Conservation (phyloP, 371 early-diverging fungal genomes). For the Mucor irregularis region DNA sequence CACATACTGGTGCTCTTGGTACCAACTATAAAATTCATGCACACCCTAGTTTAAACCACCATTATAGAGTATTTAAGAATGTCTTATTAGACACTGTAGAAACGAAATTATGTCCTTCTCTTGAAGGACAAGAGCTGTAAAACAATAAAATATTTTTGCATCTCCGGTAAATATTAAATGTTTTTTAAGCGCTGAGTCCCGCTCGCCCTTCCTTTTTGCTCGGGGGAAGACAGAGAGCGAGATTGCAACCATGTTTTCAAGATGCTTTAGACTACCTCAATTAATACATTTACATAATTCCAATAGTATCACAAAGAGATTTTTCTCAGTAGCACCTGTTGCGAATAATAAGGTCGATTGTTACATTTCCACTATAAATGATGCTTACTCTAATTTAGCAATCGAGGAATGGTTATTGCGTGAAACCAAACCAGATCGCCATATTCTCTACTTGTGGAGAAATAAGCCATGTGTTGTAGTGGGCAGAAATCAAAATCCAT, state of each 20-base stretch:
- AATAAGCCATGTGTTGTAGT: slow-evolving; percentile 89
- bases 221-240: not conserved
- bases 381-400: slow-evolving; percentile 89
- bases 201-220: too few species aligned
- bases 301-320: not conserved
- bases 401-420: slow-evolving; percentile 90
- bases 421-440: slow-evolving; percentile 61
- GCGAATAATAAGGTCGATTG: slow-evolving; percentile 39
- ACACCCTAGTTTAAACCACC: slow-evolving; percentile 72
- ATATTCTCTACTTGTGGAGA: slow-evolving; percentile 85
- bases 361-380: slow-evolving; percentile 66
- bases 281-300: too few species aligned
- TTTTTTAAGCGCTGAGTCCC: too few species aligned
- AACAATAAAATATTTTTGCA: not conserved
- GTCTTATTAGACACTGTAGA: slow-evolving; percentile 4
- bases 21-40: slow-evolving; percentile 70
- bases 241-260: not conserved
- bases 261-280: too few species aligned
- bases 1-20: slow-evolving; percentile 67
- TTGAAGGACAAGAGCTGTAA: slow-evolving; percentile 22
- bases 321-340: not conserved
- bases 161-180: not conserved
- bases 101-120: not conserved
- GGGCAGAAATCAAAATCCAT: slow-evolving; percentile 97
- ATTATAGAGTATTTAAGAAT: slow-evolving; percentile 48